Evolutionary conservation across 1,284 basidiomycete genomes (phyloP).

Genomic region (Rhizoctonia solani): DNA sequence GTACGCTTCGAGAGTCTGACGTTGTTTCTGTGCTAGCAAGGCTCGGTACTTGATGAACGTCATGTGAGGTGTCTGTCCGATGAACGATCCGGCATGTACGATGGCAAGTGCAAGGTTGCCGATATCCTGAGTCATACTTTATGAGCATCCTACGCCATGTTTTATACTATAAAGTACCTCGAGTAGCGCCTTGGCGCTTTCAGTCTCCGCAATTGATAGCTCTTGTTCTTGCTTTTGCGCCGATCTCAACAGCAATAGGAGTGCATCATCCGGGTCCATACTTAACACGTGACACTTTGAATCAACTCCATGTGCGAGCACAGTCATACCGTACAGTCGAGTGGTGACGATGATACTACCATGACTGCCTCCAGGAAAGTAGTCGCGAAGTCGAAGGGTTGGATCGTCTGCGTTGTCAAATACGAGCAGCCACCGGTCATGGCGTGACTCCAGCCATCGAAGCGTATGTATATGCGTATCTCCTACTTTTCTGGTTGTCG

Average conservation of each 20-base stretch:
- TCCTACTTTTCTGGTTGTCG: background rate
- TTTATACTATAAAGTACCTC: too few relatives aligned
- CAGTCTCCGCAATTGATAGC: too few relatives aligned
- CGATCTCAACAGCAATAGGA: background rate
- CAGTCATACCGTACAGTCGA: background rate
- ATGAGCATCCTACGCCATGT: too few relatives aligned
- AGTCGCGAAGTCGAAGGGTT: background rate
- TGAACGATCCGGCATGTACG: too few relatives aligned
- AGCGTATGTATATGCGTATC: background rate
- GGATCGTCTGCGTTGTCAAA: slow-evolving; percentile 34
- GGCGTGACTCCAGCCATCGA: background rate
- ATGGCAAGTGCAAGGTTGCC: too few relatives aligned
- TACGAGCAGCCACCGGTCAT: slow-evolving; percentile 3
- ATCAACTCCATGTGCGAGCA: background rate
- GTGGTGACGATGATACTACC: slow-evolving; percentile 22
- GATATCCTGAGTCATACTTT: too few relatives aligned
- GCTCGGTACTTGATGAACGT: too few relatives aligned
- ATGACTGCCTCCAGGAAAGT: background rate
- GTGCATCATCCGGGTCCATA: background rate
- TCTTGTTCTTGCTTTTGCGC: too few relatives aligned
- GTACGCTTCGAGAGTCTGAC: background rate
- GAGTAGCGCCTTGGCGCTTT: too few relatives aligned
- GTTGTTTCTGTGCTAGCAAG: background rate
- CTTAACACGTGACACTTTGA: background rate
- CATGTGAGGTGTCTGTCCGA: too few relatives aligned